Conservation (phyloP, 176 grass and related monocot genomes). For the Cocos nucifera region DNA sequence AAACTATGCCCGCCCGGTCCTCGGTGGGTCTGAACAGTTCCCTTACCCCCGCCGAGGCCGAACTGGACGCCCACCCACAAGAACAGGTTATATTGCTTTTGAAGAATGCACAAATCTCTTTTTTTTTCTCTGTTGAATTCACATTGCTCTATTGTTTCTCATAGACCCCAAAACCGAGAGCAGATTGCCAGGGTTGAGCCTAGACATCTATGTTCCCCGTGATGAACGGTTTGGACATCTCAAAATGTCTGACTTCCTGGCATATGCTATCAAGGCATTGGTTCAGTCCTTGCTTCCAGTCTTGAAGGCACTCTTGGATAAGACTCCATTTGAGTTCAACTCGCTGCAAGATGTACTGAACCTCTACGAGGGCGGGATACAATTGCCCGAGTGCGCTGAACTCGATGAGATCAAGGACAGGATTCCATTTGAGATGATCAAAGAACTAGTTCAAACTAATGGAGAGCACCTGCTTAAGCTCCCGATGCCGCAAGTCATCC, state of each 20-base stretch:
- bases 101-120: neutral
- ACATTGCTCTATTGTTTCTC: no score
- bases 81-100: neutral
- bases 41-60: constrained; percentile 43
- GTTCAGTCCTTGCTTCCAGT: constrained; percentile 39
- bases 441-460: no score
- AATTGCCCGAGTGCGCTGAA: no score
- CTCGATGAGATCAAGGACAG: no score
- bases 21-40: constrained; percentile 26
- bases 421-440: no score
- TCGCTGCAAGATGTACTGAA: neutral
- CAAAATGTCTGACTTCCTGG: constrained; percentile 71
- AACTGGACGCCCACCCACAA: constrained; percentile 18
- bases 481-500: no score
- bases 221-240: constrained; percentile 76
- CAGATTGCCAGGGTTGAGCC: neutral
- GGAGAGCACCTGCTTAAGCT: no score
- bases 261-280: constrained; percentile 53
- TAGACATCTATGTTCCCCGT: constrained; percentile 52
- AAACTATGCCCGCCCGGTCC: constrained; percentile 22
- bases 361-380: no score
- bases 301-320: constrained; percentile 27
- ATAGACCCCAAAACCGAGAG: constrained; percentile 25
- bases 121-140: neutral
- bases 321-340: constrained; percentile 47